Base-by-base conservation (phyloP, 2,329 filamentous ascomycete species). In the Whalleya microplaca region DNA sequence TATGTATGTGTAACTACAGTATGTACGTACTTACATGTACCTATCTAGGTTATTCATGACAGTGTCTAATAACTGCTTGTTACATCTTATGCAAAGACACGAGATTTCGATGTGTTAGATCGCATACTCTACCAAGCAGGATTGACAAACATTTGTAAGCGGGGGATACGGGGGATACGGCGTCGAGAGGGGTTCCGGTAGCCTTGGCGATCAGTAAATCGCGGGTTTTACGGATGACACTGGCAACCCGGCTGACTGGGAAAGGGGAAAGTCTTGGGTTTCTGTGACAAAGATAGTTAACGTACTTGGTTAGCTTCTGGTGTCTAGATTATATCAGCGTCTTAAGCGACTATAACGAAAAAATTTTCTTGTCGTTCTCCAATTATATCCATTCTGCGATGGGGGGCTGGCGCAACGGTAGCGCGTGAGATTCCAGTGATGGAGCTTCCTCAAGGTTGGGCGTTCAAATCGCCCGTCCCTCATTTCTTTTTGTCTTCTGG, bases 221-320 rank as follows among this genome's bases (percentile, higher is more conserved):
- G 42, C 50, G 56, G 53, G 58, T 63, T 59, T 63, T 59, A 61
- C 50, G n/a, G n/a, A n/a, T n/a, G n/a, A n/a, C n/a, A n/a, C n/a
- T n/a, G n/a, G n/a, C n/a, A n/a, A n/a, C n/a, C n/a, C n/a, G n/a
- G n/a, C n/a, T n/a, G n/a, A n/a, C n/a, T n/a, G n/a, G n/a, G n/a
- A n/a, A n/a, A n/a, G n/a, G n/a, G n/a, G n/a, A n/a, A n/a, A n/a
- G n/a, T n/a, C n/a, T n/a, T n/a, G 49, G 57, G 4, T 4, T 27
- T 27, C 4, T 27, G 23, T 9, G 9, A 27, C 23, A 27, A 27
- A 27, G 23, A 9, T 9, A 27, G 23, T 27, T 27, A n/a, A n/a
- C n/a, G n/a, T n/a, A n/a, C n/a, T n/a, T n/a, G n/a, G n/a, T n/a
- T n/a, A n/a, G n/a, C n/a, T n/a, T n/a, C n/a, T n/a, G n/a, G n/a